phyloP scores from a whole-genome alignment of 2,329 filamentous ascomycete species.

The Botrytis medusae region DNA sequence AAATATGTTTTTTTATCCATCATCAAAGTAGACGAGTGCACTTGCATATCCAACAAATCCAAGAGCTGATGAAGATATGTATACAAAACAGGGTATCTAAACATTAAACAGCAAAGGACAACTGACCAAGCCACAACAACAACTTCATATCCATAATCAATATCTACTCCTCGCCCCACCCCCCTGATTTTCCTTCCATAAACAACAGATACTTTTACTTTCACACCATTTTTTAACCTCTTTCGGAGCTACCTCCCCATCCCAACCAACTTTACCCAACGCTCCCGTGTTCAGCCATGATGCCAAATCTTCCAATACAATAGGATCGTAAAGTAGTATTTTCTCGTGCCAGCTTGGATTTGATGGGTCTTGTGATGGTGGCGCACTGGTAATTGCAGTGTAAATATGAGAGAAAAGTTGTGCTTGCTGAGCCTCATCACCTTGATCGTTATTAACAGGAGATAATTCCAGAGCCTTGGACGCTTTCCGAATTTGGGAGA shows the following conservation, averaged over 20 bases:
- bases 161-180: conserved; percentile 35
- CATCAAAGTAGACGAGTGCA: not conserved
- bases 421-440: conserved; percentile 43
- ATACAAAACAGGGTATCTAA: conserved; percentile 2
- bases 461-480: conserved; percentile 26
- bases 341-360: conserved; percentile 82
- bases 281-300: conserved; percentile 77
- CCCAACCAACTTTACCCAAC: conserved; percentile 61
- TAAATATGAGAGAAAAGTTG: conserved; percentile 55
- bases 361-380: conserved; percentile 49
- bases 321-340: conserved; percentile 89
- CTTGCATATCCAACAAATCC: not conserved
- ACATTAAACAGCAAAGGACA: not conserved
- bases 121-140: not conserved
- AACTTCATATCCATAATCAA: conserved; percentile 22
- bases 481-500: conserved; percentile 28
- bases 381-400: conserved; percentile 52
- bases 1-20: not conserved
- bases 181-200: conserved; percentile 54
- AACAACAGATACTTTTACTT: conserved; percentile 78
- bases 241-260: conserved; percentile 59
- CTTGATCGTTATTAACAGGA: conserved; percentile 19
- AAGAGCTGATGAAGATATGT: not conserved
- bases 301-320: conserved; percentile 82
- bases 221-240: conserved; percentile 91